Base-by-base conservation (phyloP, 139 green algal species). In the Yamagishiella unicocca region DNA sequence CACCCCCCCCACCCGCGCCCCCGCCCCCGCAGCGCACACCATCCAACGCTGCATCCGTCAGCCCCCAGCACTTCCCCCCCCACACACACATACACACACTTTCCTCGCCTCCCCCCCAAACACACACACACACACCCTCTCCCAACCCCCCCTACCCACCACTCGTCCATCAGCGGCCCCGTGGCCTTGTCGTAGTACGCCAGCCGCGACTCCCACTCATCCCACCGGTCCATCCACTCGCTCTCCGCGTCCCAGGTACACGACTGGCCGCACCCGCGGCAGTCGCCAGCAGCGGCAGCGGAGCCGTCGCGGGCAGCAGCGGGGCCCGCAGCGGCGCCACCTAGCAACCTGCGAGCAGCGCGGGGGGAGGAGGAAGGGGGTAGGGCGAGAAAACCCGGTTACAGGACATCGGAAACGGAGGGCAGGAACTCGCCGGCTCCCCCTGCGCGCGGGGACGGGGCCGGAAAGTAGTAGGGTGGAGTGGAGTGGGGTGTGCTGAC, bases 111-210 rank as follows among this genome's bases (percentile, higher is more conserved):
- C 14, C 58, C 58, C 24, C 58, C 68, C 38, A 21, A 40, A 77
- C 68, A 24, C 17, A 17, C 50, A 25, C 50, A 58, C 17, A 17
- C 17, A 58, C 17, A 58, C 50, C 50, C 50, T n/a, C n/a, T n/a
- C n/a, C n/a, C n/a, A n/a, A 46, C 37, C 12, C 54, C 40, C 8
- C 38, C 58, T 42, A 82, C 82, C 1, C 77, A 91, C 92, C 92
- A 95, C 40, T 95, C 90, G 64, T 95, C 86, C 77, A 92, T 84
- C 10, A 95, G 88, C 38, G 87, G 70, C 54, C 74, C 92, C 21
- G 89, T 84, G 35, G 89, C 83, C 37, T 90, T 89, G 72, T 95
- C 92, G 68, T 93, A 95, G 85, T 95, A 95, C 8, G 87, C 78
- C 71, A 93, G 84, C 66, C 85, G 84, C 33, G 27, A 31, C 62